Percentiles rank a stretch among this genome's conserved stretches.
Conservation (phyloP, 177 flowering plant species). For the Vitis hybrid region DNA sequence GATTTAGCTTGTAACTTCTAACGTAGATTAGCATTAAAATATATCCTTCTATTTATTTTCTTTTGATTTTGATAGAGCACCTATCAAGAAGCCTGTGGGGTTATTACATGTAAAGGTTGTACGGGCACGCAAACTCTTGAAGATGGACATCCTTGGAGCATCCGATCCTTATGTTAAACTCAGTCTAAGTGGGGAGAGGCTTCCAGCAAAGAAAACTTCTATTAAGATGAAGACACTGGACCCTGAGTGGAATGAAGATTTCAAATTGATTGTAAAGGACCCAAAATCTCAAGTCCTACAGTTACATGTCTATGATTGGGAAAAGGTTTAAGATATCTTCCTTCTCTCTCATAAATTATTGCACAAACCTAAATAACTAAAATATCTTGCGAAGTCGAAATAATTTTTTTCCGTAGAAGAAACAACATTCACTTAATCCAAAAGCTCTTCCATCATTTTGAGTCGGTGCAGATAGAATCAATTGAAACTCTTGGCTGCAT, state of each 20-base stretch:
- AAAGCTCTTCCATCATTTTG: too few relatives aligned
- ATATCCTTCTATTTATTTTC: background rate
- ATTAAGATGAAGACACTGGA: slow-evolving; percentile 69
- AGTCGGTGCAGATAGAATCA: too few relatives aligned
- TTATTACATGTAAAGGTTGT: slow-evolving; percentile 75
- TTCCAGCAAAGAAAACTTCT: slow-evolving; percentile 66
- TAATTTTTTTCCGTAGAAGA: too few relatives aligned
- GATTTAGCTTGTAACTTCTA: too few relatives aligned
- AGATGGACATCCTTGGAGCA: slow-evolving; percentile 71
- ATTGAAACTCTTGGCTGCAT: too few relatives aligned
- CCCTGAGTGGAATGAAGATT: slow-evolving; percentile 86
- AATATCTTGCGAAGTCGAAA: too few relatives aligned
- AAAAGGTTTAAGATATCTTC: slow-evolving; percentile 45
- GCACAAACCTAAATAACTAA: background rate
- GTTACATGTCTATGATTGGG: slow-evolving; percentile 81
- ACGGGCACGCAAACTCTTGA: slow-evolving; percentile 58
- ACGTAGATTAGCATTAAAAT: background rate
- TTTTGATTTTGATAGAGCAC: slow-evolving; percentile 31
- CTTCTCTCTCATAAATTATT: background rate
- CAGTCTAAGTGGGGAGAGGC: slow-evolving; percentile 63
- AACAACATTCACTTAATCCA: too few relatives aligned
- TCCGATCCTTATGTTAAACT: slow-evolving; percentile 92
- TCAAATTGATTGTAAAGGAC: slow-evolving; percentile 76
- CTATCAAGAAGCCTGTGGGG: slow-evolving; percentile 80
- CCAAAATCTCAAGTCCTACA: slow-evolving; percentile 68